Percentiles rank a stretch among this genome's conserved stretches.
phyloP scores from a whole-genome alignment of 768 basidiomycete species.

The Pleurotus citrinopileatus region DNA sequence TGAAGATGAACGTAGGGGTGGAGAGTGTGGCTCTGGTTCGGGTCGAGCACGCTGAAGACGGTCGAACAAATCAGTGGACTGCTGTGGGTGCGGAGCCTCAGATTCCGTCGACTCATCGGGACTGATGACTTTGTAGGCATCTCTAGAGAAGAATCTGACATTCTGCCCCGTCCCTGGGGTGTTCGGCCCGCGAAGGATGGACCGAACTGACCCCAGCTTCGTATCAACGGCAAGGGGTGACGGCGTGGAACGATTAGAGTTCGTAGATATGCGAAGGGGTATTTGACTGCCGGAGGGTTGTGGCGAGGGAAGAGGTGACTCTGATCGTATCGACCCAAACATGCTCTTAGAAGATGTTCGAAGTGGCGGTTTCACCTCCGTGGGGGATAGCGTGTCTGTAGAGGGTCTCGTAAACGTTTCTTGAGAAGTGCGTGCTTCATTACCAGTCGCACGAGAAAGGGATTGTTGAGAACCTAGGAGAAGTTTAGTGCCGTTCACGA shows the following conservation, averaged over 20 bases:
- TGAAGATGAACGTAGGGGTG: slow-evolving; percentile 29
- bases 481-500: background rate
- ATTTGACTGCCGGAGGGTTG: slow-evolving; percentile 15
- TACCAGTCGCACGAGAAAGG: slow-evolving; percentile 19
- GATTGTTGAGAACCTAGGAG: slow-evolving; percentile 31
- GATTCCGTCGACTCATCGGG: slow-evolving; percentile 56
- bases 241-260: slow-evolving; percentile 23
- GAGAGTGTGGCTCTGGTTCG: slow-evolving; percentile 20
- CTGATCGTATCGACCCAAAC: slow-evolving; percentile 13
- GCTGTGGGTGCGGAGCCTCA: slow-evolving; percentile 31
- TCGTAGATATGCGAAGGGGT: slow-evolving; percentile 14
- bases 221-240: slow-evolving; percentile 31
- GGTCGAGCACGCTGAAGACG: slow-evolving; percentile 26
- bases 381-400: background rate
- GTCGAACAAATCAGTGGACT: slow-evolving; percentile 25
- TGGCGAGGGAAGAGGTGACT: slow-evolving; percentile 10
- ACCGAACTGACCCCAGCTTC: slow-evolving; percentile 56
- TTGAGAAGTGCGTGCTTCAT: slow-evolving; percentile 16
- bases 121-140: slow-evolving; percentile 62
- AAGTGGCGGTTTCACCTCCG: background rate
- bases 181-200: slow-evolving; percentile 68
- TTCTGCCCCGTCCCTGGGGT: slow-evolving; percentile 78
- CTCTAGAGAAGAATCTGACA: slow-evolving; percentile 74
- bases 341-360: background rate
- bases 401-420: slow-evolving; percentile 4